A percentile compares a stretch with the other conserved stretches of the same genome.
Evolutionary conservation across 2,329 filamentous ascomycete species (phyloP).

Genomic region (Ceratocystis cubensis): DNA sequence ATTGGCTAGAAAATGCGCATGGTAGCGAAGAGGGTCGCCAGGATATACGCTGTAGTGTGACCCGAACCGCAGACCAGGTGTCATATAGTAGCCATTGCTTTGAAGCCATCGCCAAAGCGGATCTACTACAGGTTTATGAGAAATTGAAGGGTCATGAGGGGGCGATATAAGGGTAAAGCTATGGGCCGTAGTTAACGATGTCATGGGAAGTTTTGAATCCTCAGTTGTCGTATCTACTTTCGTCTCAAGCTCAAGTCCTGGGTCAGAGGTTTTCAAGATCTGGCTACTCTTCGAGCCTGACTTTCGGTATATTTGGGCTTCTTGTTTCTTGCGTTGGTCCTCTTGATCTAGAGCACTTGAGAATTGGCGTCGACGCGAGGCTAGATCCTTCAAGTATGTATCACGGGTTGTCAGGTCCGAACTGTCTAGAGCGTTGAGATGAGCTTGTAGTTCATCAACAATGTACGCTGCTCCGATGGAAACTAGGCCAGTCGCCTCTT

Average conservation of each 20-base stretch:
- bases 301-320: slow-evolving; percentile 22
- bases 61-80: slow-evolving; percentile 85
- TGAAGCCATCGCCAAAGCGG: slow-evolving; percentile 74
- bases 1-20: slow-evolving; percentile 86
- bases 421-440: slow-evolving; percentile 50
- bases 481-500: slow-evolving; percentile 74
- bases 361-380: slow-evolving; percentile 15
- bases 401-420: slow-evolving; percentile 31
- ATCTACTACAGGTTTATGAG: slow-evolving; percentile 29
- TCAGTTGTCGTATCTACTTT: not conserved
- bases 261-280: slow-evolving; percentile 22
- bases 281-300: slow-evolving; percentile 22
- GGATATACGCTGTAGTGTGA: slow-evolving; percentile 92
- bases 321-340: slow-evolving; percentile 15
- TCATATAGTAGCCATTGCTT: slow-evolving; percentile 59
- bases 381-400: slow-evolving; percentile 11
- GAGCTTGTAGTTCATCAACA: slow-evolving; percentile 64
- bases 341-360: slow-evolving; percentile 14
- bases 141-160: slow-evolving; percentile 26
- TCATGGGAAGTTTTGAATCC: not conserved
- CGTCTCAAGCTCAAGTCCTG: slow-evolving; percentile 8
- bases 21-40: slow-evolving; percentile 85
- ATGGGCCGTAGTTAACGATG: slow-evolving; percentile 15
- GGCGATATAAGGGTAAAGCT: slow-evolving; percentile 19
- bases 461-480: slow-evolving; percentile 65